Evolutionary conservation across 176 grass and related monocot genomes (phyloP).

Genomic region (Hordeum vulgare): MorexV3_pseudomolecules_assembly NC_058518.1:84434649-84435148

Average conservation of each 20-base stretch:
- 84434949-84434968: not conserved
- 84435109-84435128: conserved; percentile 30
- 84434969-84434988: not conserved
- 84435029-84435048: conserved; percentile 57
- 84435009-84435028: conserved; percentile 60
- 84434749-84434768: not conserved
- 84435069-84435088: conserved; percentile 88
- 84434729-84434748: not conserved
- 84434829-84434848: conserved; percentile 38
- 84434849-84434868: conserved; percentile 84
- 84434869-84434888: conserved; percentile 64
- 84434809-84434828: conserved; percentile 81
- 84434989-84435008: conserved; percentile 67
- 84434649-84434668: conserved; percentile 82
- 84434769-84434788: conserved; percentile 13
- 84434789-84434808: conserved; percentile 82
- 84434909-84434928: conserved; percentile 41
- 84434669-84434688: conserved; percentile 87
- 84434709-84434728: not conserved
- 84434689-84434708: conserved; percentile 56
- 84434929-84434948: not conserved
- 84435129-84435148: not conserved
- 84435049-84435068: conserved; percentile 93
- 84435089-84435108: conserved; percentile 85
- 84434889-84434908: conserved; percentile 58